These are phyloP conservation scores for Stygiomarasmius scandens DNA, from an alignment of 1,284 basidiomycete genomes.

Conservation along the genomic window DNA sequence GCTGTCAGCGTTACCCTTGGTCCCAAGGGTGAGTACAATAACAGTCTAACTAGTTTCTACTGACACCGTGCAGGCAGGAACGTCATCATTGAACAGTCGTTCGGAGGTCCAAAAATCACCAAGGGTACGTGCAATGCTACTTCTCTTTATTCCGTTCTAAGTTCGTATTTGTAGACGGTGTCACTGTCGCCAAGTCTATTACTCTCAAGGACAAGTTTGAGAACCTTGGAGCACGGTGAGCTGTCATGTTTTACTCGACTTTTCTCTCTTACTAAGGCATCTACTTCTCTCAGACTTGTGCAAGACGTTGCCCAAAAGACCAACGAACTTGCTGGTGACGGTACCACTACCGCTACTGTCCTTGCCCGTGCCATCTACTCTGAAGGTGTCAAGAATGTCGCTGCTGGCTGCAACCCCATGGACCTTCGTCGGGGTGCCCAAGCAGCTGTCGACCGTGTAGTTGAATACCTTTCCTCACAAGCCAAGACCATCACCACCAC, in stretches of 20 bases:
- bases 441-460: slow-evolving; percentile 94
- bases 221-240: slow-evolving; percentile 95
- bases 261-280: slow-evolving; percentile 4
- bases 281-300: slow-evolving; percentile 62
- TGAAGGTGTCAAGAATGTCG: slow-evolving; percentile 99
- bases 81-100: slow-evolving; percentile 98
- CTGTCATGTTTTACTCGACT: neutral
- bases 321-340: slow-evolving; percentile 97
- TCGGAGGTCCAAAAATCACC: slow-evolving; percentile 97
- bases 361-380: slow-evolving; percentile 97
- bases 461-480: slow-evolving; percentile 88
- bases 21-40: slow-evolving; percentile 76
- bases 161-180: slow-evolving; percentile 71
- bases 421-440: slow-evolving; percentile 96
- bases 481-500: slow-evolving; percentile 96
- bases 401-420: slow-evolving; percentile 99
- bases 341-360: slow-evolving; percentile 97
- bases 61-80: slow-evolving; percentile 75
- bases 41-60: neutral
- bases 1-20: slow-evolving; percentile 95
- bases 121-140: slow-evolving; percentile 62
- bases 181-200: slow-evolving; percentile 96
- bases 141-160: neutral
- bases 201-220: slow-evolving; percentile 97
- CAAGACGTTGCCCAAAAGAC: slow-evolving; percentile 97